A percentile compares a stretch with the other conserved stretches of the same genome.
Evolutionary conservation across 768 basidiomycete species (phyloP).

Genomic region (Rhizopogon roseolus): DNA sequence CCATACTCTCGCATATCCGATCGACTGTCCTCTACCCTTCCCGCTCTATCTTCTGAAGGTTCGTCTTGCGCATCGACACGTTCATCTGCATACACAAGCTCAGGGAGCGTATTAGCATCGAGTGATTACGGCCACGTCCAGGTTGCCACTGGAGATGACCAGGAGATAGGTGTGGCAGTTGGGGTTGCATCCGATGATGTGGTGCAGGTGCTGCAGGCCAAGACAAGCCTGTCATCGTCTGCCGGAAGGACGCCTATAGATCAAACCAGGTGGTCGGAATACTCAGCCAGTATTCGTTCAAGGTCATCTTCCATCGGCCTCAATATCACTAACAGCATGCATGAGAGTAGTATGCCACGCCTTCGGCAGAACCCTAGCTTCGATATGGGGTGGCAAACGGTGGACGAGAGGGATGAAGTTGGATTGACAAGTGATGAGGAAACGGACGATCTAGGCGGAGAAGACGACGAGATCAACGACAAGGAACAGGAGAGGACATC

Average conservation of each 20-base stretch:
- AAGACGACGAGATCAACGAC: constrained; percentile 44
- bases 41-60: constrained; percentile 64
- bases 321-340: constrained; percentile 33
- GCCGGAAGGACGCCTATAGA: constrained; percentile 53
- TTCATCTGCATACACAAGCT: constrained; percentile 75
- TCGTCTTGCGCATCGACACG: constrained; percentile 70
- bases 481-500: constrained; percentile 69
- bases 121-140: constrained; percentile 63
- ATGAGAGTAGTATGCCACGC: constrained; percentile 38
- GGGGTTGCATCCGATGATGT: constrained; percentile 66
- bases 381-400: constrained; percentile 70
- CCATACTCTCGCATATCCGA: constrained; percentile 36
- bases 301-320: constrained; percentile 66
- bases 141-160: constrained; percentile 56
- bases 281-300: constrained; percentile 59
- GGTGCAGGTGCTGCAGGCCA: constrained; percentile 54
- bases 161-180: constrained; percentile 45
- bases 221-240: constrained; percentile 40
- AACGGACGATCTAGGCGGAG: constrained; percentile 46
- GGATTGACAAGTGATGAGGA: constrained; percentile 52
- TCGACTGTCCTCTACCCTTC: constrained; percentile 35
- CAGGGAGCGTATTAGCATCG: constrained; percentile 56
- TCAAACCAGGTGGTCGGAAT: constrained; percentile 72
- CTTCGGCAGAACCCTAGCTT: constrained; percentile 67
- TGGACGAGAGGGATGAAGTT: constrained; percentile 68